A percentile compares a stretch with the other conserved stretches of the same genome.
Evolutionary conservation across 2,329 filamentous ascomycete species (phyloP).

Genomic region (Ophiostoma tasmaniense): DNA sequence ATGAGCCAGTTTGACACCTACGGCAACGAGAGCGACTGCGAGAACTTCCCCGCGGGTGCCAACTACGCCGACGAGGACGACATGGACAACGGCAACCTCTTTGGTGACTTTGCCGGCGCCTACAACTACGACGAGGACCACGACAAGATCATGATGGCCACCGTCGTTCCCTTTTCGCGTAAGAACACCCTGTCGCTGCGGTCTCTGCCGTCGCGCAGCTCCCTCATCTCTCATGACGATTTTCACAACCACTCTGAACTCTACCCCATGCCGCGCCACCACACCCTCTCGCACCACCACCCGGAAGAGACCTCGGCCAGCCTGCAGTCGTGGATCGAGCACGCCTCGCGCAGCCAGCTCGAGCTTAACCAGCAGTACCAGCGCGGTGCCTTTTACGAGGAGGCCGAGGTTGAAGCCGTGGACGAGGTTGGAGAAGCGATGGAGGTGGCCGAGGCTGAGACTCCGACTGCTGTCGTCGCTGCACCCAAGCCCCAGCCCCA

Average conservation of each 20-base stretch:
- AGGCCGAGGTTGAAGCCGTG: conserved; percentile 1
- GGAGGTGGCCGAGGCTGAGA: background rate
- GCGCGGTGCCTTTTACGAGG: background rate
- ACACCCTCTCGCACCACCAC: background rate
- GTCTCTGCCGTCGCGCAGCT: conserved; percentile 9
- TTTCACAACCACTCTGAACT: background rate
- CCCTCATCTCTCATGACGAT: conserved; percentile 3
- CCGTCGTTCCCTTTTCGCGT: conserved; percentile 13
- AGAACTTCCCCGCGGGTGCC: background rate
- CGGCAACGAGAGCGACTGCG: conserved; percentile 10
- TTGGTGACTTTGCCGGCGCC: conserved; percentile 14
- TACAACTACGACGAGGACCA: conserved; percentile 11
- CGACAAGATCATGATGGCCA: conserved; percentile 16
- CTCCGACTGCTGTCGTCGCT: background rate
- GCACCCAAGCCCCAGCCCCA: background rate
- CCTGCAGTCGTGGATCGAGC: conserved; percentile 18
- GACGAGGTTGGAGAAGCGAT: background rate
- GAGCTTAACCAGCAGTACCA: background rate
- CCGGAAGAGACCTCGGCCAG: conserved; percentile 11
- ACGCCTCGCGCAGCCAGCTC: conserved; percentile 11
- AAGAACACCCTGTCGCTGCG: conserved; percentile 5
- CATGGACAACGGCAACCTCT: background rate
- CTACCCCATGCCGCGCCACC: background rate
- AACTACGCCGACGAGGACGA: background rate
- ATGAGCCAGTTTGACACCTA: background rate